A percentile compares a stretch with the other conserved stretches of the same genome.
These are phyloP conservation scores for Rhodotorula kratochvilovae DNA, from an alignment of 768 basidiomycete genomes.

Conservation along the genomic window DNA sequence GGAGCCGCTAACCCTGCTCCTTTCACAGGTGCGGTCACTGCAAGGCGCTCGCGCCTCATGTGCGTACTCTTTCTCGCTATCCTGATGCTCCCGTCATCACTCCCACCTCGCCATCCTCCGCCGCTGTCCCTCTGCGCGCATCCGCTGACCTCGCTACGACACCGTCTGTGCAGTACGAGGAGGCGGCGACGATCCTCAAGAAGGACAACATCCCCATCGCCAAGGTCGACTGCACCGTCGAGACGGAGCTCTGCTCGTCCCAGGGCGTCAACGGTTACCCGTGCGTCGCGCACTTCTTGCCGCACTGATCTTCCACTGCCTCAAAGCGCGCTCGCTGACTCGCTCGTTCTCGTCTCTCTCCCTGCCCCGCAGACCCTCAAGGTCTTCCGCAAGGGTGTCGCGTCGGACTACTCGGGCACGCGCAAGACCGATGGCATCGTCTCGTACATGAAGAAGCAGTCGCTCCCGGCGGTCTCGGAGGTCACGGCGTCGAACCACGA, in stretches of 20 bases:
- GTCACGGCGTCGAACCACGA: constrained; percentile 71
- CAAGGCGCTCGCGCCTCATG: constrained; percentile 32
- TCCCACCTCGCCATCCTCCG: background rate
- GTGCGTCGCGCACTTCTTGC: constrained; percentile 53
- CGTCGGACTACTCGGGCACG: constrained; percentile 77
- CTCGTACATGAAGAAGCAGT: constrained; percentile 55
- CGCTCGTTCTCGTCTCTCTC: background rate
- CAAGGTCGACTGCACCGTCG: constrained; percentile 94
- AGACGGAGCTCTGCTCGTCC: constrained; percentile 81
- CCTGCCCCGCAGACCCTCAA: constrained; percentile 63
- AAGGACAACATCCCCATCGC: constrained; percentile 83
- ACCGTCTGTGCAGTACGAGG: constrained; percentile 45
- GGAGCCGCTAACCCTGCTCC: background rate
- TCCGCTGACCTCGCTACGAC: too few relatives aligned
- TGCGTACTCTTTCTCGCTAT: background rate
- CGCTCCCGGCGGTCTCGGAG: constrained; percentile 82
- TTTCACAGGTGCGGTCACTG: constrained; percentile 42
- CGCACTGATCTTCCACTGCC: too few relatives aligned
- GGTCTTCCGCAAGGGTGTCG: constrained; percentile 79
- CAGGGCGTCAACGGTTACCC: constrained; percentile 92
- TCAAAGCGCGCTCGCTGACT: background rate
- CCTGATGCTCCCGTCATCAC: background rate
- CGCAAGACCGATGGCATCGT: constrained; percentile 88
- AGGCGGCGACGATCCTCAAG: constrained; percentile 85
- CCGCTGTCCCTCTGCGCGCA: background rate